A percentile compares a stretch with the other conserved stretches of the same genome.
These are phyloP conservation scores for Fusarium brevicatenulatum DNA, from an alignment of 2,329 filamentous ascomycete species.

Conservation along the genomic window DNA sequence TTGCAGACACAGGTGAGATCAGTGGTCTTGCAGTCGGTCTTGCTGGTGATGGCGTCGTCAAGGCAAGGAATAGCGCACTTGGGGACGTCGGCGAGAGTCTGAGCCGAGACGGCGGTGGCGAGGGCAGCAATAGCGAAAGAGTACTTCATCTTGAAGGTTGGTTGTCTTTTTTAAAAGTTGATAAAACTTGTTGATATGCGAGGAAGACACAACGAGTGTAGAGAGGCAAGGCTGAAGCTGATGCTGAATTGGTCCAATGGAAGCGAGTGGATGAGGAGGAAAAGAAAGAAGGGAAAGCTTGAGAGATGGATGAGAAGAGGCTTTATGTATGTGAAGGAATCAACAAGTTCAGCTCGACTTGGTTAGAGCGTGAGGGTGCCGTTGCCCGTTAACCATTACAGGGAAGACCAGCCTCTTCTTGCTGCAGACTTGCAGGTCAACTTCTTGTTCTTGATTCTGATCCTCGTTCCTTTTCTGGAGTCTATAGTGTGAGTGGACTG, in stretches of 20 bases:
- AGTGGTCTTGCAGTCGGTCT: conserved; percentile 47
- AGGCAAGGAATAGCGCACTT: conserved; percentile 53
- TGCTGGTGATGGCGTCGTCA: conserved; percentile 43
- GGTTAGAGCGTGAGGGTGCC: conserved; percentile 4
- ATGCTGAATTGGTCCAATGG: conserved; percentile 31
- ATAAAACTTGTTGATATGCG: conserved; percentile 10
- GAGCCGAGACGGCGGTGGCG: conserved; percentile 49
- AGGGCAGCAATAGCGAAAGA: conserved; percentile 49
- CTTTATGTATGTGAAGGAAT: conserved; percentile 47
- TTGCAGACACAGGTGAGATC: conserved; percentile 52
- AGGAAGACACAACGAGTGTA: conserved; percentile 46
- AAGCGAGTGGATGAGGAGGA: conserved; percentile 48
- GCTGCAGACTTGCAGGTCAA: conserved; percentile 10
- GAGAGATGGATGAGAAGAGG: conserved; percentile 29
- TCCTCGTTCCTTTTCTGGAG: conserved; percentile 1
- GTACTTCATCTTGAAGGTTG: conserved; percentile 53
- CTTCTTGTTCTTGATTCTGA: conserved; percentile 21
- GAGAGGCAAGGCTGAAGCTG: conserved; percentile 12
- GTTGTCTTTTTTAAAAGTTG: neutral
- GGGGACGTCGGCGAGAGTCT: conserved; percentile 50
- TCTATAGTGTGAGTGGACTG: conserved; percentile 12
- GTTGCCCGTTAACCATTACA: conserved; percentile 12
- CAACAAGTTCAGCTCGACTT: neutral
- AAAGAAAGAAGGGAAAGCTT: conserved; percentile 16
- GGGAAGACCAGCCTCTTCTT: conserved; percentile 21